phyloP scores from a whole-genome alignment of 2,329 filamentous ascomycete genomes.

The Coniochaeta prunicola region DNA sequence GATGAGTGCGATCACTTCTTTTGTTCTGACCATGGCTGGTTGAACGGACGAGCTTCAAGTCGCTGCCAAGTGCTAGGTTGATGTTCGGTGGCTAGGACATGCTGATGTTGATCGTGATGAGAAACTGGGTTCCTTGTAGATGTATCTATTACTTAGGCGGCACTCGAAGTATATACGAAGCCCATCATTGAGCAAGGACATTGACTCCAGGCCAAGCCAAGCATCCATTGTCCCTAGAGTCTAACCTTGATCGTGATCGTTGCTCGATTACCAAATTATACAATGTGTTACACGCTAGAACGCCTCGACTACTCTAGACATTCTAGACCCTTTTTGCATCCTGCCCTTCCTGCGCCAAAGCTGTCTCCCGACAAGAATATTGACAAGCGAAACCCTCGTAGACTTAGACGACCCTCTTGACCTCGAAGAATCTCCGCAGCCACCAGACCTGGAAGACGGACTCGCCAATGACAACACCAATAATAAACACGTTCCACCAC shows the following conservation, averaged over 20 bases:
- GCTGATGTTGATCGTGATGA: neutral
- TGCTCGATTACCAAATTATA: neutral
- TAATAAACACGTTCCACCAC: slow-evolving; percentile 99
- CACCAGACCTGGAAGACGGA: slow-evolving; percentile 99
- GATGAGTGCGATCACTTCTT: slow-evolving; percentile 63
- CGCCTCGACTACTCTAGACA: neutral
- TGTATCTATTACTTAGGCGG: no score
- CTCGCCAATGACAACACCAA: slow-evolving; percentile 80
- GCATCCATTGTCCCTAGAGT: neutral
- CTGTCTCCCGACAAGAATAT: neutral
- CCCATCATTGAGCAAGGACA: neutral
- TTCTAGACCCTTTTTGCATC: neutral
- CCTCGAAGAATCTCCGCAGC: slow-evolving; percentile 95
- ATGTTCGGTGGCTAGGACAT: neutral
- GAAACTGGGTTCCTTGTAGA: neutral
- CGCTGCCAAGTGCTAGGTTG: neutral
- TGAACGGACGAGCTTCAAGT: slow-evolving; percentile 13
- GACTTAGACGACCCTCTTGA: slow-evolving; percentile 18
- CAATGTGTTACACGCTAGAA: slow-evolving; percentile 2
- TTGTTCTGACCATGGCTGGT: slow-evolving; percentile 43
- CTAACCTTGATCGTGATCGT: neutral
- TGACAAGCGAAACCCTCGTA: neutral
- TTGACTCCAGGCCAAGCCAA: neutral
- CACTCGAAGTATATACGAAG: neutral
- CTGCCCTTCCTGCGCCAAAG: neutral